These are phyloP conservation scores for Candida fluviatilis DNA, from an alignment of 805 yeast species.

Conservation along the genomic window DNA sequence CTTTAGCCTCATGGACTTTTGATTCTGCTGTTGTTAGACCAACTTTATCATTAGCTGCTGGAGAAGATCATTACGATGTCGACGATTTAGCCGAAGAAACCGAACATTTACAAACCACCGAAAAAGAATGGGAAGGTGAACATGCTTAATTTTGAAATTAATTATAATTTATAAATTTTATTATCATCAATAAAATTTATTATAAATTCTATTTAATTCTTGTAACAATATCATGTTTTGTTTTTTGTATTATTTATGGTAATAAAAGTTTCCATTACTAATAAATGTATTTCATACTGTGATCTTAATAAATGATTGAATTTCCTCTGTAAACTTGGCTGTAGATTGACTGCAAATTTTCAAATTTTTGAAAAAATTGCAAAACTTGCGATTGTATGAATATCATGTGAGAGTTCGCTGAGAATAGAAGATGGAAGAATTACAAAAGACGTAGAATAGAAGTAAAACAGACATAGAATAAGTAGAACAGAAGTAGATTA, in stretches of 20 bases:
- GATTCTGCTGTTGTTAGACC: slow-evolving; percentile 95
- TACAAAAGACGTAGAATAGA: too few relatives aligned
- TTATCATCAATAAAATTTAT: slow-evolving; percentile 7
- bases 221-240: slow-evolving; percentile 4
- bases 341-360: too few relatives aligned
- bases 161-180: background rate
- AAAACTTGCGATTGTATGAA: too few relatives aligned
- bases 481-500: too few relatives aligned
- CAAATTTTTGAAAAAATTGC: too few relatives aligned
- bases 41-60: slow-evolving; percentile 69
- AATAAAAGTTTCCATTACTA: background rate
- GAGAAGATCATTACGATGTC: slow-evolving; percentile 50
- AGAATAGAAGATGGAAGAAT: too few relatives aligned
- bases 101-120: slow-evolving; percentile 50
- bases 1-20: slow-evolving; percentile 93
- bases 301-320: too few relatives aligned
- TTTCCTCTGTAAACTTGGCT: too few relatives aligned
- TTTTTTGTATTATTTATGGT: slow-evolving; percentile 3
- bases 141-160: slow-evolving; percentile 8
- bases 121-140: slow-evolving; percentile 40
- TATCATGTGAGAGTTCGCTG: too few relatives aligned
- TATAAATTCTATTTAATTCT: slow-evolving; percentile 1
- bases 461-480: too few relatives aligned
- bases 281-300: too few relatives aligned
- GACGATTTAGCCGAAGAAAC: slow-evolving; percentile 42